phyloP scores from a whole-genome alignment of 108 stramenopile genomes.

The Asterionellopsis glacialis region DNA sequence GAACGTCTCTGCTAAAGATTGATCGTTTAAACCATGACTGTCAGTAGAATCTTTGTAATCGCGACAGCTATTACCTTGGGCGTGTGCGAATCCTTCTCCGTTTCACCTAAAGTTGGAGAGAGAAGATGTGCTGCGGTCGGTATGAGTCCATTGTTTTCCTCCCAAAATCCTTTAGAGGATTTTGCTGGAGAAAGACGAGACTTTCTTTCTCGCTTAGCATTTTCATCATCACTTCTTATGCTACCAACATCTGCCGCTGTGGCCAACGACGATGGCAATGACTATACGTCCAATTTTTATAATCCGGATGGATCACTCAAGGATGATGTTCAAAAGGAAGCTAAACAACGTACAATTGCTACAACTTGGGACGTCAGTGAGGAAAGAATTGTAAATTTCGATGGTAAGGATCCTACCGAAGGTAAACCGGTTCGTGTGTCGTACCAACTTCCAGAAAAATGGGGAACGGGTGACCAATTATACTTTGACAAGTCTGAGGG shows the following conservation, averaged over 20 bases:
- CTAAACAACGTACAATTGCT: conserved; percentile 43
- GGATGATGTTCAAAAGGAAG: conserved; percentile 42
- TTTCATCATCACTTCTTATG: not conserved
- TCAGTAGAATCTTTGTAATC: no score
- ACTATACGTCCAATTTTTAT: conserved; percentile 58
- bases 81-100: no score
- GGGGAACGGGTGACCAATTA: conserved; percentile 40
- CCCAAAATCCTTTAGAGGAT: not conserved
- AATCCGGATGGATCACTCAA: conserved; percentile 75
- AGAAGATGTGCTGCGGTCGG: no score
- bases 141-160: not conserved
- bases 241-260: not conserved
- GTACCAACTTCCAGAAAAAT: conserved; percentile 68
- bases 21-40: no score
- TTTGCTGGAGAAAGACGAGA: not conserved
- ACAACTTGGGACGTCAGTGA: conserved; percentile 36
- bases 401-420: conserved; percentile 22
- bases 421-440: conserved; percentile 26
- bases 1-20: no score
- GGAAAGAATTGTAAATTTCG: conserved; percentile 27
- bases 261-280: conserved; percentile 14
- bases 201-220: not conserved
- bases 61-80: no score
- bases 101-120: no score
- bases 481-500: conserved; percentile 63